Evolutionary conservation across 345 rosid species (phyloP).

Genomic region (Nasturtium officinale): DNA sequence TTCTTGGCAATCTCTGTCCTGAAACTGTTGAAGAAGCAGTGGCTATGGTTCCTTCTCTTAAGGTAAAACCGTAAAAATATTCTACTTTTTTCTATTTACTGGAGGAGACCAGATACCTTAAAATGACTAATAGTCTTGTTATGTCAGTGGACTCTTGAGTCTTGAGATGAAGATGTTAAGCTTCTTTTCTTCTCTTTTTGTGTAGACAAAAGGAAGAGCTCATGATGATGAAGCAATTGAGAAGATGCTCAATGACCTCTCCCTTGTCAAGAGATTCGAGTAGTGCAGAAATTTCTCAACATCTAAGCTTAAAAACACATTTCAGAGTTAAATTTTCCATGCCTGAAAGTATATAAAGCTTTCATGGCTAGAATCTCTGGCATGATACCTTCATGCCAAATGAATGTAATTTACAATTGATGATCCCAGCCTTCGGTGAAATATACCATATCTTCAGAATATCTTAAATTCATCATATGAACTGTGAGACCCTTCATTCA

Average conservation of each 20-base stretch:
- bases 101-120: neutral
- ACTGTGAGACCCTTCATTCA: no score
- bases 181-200: conserved; percentile 7
- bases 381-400: conserved; percentile 7
- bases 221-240: conserved; percentile 86
- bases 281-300: conserved; percentile 28
- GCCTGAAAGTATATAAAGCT: conserved; percentile 5
- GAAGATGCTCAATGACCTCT: conserved; percentile 85
- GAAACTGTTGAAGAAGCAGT: conserved; percentile 98
- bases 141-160: neutral
- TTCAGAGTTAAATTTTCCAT: neutral
- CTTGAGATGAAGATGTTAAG: conserved; percentile 20
- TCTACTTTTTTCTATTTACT: neutral
- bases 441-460: neutral
- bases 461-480: no score
- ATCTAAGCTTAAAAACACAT: conserved; percentile 1
- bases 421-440: conserved; percentile 14
- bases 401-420: conserved; percentile 14
- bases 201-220: conserved; percentile 85
- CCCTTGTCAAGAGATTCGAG: conserved; percentile 88
- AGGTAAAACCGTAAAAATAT: conserved; percentile 57
- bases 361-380: neutral
- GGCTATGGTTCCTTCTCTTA: conserved; percentile 96
- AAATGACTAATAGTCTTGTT: neutral
- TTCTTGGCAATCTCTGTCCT: conserved; percentile 96